These are phyloP conservation scores for Haematococcus sp. DNA, from an alignment of 139 green algal species.

Conservation along the genomic window DNA sequence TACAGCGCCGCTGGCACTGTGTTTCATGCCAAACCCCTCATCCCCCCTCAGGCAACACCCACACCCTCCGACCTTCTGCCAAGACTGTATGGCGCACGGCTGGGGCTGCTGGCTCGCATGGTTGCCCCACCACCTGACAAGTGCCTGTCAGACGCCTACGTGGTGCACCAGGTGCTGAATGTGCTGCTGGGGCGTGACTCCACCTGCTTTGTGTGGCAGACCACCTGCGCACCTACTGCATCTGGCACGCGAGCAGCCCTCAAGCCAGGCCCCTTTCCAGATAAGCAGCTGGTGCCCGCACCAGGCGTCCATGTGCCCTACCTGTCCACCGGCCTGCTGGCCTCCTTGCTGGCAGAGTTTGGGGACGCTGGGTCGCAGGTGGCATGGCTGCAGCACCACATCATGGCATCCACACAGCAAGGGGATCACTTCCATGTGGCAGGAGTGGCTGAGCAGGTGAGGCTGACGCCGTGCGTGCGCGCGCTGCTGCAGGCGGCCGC, in stretches of 20 bases:
- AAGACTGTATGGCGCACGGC: background rate
- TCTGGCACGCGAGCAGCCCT: too few species aligned
- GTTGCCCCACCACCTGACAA: background rate
- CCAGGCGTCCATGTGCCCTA: slow-evolving; percentile 22
- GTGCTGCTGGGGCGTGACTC: slow-evolving; percentile 8
- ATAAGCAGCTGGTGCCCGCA: background rate
- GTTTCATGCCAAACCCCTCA: too few species aligned
- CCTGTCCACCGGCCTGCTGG: slow-evolving; percentile 14
- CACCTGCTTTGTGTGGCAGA: background rate
- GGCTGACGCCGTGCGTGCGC: background rate
- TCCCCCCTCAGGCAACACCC: too few species aligned
- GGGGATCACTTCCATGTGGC: background rate
- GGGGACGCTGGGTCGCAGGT: background rate
- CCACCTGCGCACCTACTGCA: background rate
- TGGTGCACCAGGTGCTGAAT: slow-evolving; percentile 17
- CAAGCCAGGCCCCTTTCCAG: background rate
- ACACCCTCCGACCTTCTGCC: background rate
- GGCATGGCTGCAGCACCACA: background rate
- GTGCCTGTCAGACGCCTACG: slow-evolving; percentile 6
- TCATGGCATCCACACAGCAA: background rate
- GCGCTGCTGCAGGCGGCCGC: background rate
- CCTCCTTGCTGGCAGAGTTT: slow-evolving; percentile 4
- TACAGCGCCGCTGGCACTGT: too few species aligned
- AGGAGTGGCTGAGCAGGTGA: background rate
- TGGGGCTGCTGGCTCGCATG: background rate